These are phyloP conservation scores for Ogataea degrootiae DNA, from an alignment of 805 yeast species.

Conservation along the genomic window DNA sequence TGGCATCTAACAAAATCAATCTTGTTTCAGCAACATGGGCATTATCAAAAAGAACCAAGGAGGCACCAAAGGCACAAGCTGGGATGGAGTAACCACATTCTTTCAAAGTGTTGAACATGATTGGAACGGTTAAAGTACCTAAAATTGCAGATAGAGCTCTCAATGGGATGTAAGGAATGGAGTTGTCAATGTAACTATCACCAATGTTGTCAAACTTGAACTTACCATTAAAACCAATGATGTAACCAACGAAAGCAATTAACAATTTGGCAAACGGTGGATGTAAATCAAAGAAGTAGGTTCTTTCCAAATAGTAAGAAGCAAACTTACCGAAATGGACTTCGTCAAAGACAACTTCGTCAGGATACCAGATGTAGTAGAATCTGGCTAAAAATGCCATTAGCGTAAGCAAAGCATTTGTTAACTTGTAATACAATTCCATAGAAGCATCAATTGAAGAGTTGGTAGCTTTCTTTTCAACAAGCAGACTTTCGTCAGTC, in stretches of 20 bases:
- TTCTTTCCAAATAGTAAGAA: conserved; percentile 78
- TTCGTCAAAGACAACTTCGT: conserved; percentile 80
- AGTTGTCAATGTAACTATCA: conserved; percentile 66
- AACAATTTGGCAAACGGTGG: conserved; percentile 96
- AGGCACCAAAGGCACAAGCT: conserved; percentile 72
- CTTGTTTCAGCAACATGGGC: conserved; percentile 91
- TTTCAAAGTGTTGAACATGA: conserved; percentile 79
- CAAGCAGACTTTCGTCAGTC: background rate
- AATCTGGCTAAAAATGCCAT: conserved; percentile 53
- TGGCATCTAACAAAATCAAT: conserved; percentile 86
- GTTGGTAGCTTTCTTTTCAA: conserved; percentile 3
- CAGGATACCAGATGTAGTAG: conserved; percentile 56
- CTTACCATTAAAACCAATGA: conserved; percentile 86
- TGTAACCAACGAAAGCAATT: conserved; percentile 85
- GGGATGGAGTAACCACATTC: conserved; percentile 76
- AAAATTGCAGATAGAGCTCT: conserved; percentile 76
- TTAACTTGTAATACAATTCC: conserved; percentile 29
- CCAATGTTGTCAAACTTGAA: conserved; percentile 92
- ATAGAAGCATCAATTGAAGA: conserved; percentile 19
- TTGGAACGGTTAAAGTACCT: conserved; percentile 78
- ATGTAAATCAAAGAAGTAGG: conserved; percentile 93
- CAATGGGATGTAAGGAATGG: conserved; percentile 83
- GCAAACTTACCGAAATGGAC: conserved; percentile 87
- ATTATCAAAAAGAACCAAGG: conserved; percentile 77
- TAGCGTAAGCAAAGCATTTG: conserved; percentile 35